These are phyloP conservation scores for Kalmanozyma brasiliensis DNA, from an alignment of 1,284 basidiomycete species.

Conservation along the genomic window DNA sequence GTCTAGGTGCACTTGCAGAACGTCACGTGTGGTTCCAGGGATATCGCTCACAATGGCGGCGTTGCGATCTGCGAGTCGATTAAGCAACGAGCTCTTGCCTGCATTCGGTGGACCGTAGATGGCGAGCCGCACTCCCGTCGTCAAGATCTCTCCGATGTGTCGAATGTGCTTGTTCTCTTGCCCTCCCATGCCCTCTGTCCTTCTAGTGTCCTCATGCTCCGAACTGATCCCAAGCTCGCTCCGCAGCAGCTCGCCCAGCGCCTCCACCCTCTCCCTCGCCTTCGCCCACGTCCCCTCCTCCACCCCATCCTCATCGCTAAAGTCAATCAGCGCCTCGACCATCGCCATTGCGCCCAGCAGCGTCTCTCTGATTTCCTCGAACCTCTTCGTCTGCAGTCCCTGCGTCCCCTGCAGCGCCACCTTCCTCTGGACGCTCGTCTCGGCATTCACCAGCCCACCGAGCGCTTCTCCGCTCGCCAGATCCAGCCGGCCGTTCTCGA, in stretches of 20 bases:
- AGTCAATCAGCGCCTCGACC: conserved; percentile 88
- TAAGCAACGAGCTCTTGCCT: conserved; percentile 85
- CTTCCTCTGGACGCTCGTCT: conserved; percentile 82
- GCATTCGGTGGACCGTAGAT: conserved; percentile 91
- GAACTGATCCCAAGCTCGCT: conserved; percentile 12
- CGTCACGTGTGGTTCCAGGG: conserved; percentile 87
- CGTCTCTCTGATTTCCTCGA: conserved; percentile 75
- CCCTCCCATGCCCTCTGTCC: not conserved
- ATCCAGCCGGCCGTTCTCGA: conserved; percentile 80
- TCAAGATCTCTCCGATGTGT: conserved; percentile 80
- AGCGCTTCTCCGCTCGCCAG: conserved; percentile 85
- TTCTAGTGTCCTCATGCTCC: not conserved
- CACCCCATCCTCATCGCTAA: conserved; percentile 86
- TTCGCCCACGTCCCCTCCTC: conserved; percentile 77
- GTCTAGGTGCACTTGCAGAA: conserved; percentile 83
- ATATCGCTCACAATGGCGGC: conserved; percentile 87
- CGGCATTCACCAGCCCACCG: conserved; percentile 83
- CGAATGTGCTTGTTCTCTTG: conserved; percentile 76
- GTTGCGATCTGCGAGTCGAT: conserved; percentile 82
- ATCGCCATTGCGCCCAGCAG: conserved; percentile 79
- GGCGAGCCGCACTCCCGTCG: conserved; percentile 81
- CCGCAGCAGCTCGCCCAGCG: conserved; percentile 11
- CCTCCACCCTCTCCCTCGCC: conserved; percentile 2
- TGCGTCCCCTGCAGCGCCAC: conserved; percentile 78
- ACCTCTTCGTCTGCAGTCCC: conserved; percentile 69